Conservation (phyloP, 2,329 filamentous ascomycete genomes). For the Claviceps humidiphila region DNA sequence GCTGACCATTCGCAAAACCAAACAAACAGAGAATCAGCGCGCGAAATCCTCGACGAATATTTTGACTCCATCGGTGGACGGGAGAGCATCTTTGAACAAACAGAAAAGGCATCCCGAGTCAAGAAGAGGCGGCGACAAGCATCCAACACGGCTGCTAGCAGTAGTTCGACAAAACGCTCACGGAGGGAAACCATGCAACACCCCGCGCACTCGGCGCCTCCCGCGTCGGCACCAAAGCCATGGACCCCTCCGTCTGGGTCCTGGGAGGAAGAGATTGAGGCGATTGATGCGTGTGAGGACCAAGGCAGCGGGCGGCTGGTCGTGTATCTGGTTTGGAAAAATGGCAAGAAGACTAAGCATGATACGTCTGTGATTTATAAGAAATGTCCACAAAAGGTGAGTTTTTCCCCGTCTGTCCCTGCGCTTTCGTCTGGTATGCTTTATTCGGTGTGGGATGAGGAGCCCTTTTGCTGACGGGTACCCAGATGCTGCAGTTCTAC, state of each 20-base stretch:
- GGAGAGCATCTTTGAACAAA: slow-evolving; percentile 37
- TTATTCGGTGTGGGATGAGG: not conserved
- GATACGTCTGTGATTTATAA: slow-evolving; percentile 54
- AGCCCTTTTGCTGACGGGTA: too few species aligned
- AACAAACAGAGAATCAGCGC: slow-evolving; percentile 37
- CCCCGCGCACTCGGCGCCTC: slow-evolving; percentile 34
- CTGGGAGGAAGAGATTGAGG: slow-evolving; percentile 63
- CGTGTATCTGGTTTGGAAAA: slow-evolving; percentile 63
- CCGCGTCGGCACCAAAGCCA: slow-evolving; percentile 26
- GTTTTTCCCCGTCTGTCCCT: slow-evolving; percentile 3
- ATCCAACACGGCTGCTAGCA: slow-evolving; percentile 19
- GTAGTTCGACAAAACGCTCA: slow-evolving; percentile 29
- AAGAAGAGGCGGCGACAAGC: slow-evolving; percentile 44
- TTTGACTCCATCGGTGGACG: slow-evolving; percentile 49
- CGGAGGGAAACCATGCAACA: slow-evolving; percentile 33
- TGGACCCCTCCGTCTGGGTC: slow-evolving; percentile 60
- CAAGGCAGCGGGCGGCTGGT: slow-evolving; percentile 43
- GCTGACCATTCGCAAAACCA: too few species aligned
- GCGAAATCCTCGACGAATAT: slow-evolving; percentile 51
- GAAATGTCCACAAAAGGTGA: slow-evolving; percentile 66
- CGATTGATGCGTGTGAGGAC: slow-evolving; percentile 62
- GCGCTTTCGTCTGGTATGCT: not conserved
- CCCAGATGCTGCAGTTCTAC: slow-evolving; percentile 46
- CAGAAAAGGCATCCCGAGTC: slow-evolving; percentile 33
- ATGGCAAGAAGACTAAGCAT: slow-evolving; percentile 62